Conservation (phyloP, 1,139 yeast genomes). For the Zygoascus sp. region DNA sequence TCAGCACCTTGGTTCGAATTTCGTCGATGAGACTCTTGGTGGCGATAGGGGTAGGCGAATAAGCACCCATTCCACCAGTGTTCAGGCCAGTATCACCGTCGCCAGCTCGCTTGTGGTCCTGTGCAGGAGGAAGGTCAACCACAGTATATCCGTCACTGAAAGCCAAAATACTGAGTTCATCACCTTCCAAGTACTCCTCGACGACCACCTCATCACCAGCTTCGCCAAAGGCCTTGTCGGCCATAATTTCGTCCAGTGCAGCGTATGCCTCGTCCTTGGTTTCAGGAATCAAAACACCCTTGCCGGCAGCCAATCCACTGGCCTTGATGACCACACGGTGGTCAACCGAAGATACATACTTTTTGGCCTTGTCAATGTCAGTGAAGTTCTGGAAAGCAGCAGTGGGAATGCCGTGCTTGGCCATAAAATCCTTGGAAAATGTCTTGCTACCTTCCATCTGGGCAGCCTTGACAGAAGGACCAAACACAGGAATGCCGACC, state of each 20-base stretch:
- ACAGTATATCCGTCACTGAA: slow-evolving; percentile 91
- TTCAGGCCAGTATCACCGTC: slow-evolving; percentile 91
- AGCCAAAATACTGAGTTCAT: slow-evolving; percentile 89
- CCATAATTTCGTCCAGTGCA: slow-evolving; percentile 87
- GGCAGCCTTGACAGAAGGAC: slow-evolving; percentile 89
- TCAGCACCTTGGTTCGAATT: slow-evolving; percentile 68
- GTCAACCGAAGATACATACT: slow-evolving; percentile 59
- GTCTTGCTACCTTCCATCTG: slow-evolving; percentile 96
- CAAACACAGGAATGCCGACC: slow-evolving; percentile 93
- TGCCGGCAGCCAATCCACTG: slow-evolving; percentile 97
- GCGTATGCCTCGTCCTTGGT: slow-evolving; percentile 76
- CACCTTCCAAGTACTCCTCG: slow-evolving; percentile 95
- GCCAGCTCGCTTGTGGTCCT: slow-evolving; percentile 94
- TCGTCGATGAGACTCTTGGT: slow-evolving; percentile 62
- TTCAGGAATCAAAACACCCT: slow-evolving; percentile 92
- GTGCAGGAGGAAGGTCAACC: slow-evolving; percentile 92
- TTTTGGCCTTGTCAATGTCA: slow-evolving; percentile 65
- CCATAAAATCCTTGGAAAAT: slow-evolving; percentile 91
- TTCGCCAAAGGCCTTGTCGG: slow-evolving; percentile 77
- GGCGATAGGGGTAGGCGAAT: slow-evolving; percentile 95
- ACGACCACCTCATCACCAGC: slow-evolving; percentile 97
- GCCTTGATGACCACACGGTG: slow-evolving; percentile 92
- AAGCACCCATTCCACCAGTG: slow-evolving; percentile 99
- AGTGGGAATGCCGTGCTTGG: slow-evolving; percentile 85
- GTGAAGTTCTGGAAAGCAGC: slow-evolving; percentile 84